Evolutionary conservation across 495 filamentous ascomycete species (phyloP).

Genomic region (Thermothielavioides terrestris): DNA sequence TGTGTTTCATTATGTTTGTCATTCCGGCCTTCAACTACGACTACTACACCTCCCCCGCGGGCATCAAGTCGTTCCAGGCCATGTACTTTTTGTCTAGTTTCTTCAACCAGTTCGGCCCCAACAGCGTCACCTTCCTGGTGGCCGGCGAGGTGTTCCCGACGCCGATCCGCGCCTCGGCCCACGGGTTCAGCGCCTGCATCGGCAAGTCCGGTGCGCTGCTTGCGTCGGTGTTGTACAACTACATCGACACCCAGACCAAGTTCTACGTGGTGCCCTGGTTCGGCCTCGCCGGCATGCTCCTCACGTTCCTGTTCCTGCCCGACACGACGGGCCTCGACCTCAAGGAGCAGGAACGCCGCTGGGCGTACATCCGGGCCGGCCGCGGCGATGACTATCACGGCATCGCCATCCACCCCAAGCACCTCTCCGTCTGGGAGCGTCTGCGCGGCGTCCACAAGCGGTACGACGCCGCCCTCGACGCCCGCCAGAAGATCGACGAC

Average conservation of each 20-base stretch:
- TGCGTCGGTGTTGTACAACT: constrained; percentile 81
- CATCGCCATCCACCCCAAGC: constrained; percentile 75
- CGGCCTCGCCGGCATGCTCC: constrained; percentile 67
- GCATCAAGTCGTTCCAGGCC: constrained; percentile 75
- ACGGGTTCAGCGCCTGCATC: constrained; percentile 77
- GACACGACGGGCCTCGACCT: constrained; percentile 90
- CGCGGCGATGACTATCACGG: constrained; percentile 76
- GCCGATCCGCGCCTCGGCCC: constrained; percentile 79
- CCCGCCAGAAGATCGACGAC: constrained; percentile 69
- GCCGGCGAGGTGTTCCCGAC: constrained; percentile 89
- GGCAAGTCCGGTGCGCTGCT: constrained; percentile 79
- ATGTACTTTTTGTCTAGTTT: constrained; percentile 91
- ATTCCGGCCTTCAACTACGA: constrained; percentile 76
- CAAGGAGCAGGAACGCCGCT: constrained; percentile 88
- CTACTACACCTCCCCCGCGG: constrained; percentile 56
- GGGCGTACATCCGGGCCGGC: constrained; percentile 67
- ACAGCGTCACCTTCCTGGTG: constrained; percentile 83
- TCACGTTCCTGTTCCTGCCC: constrained; percentile 75
- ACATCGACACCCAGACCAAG: constrained; percentile 66
- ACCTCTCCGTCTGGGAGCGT: constrained; percentile 77
- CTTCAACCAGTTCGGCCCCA: constrained; percentile 96
- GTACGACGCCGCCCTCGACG: constrained; percentile 73
- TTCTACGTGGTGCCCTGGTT: constrained; percentile 92
- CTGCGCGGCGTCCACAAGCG: constrained; percentile 57
- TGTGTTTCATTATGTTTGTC: constrained; percentile 80